Base-by-base conservation (phyloP, 441 rosid species). In the Syzygium malaccense region DNA sequence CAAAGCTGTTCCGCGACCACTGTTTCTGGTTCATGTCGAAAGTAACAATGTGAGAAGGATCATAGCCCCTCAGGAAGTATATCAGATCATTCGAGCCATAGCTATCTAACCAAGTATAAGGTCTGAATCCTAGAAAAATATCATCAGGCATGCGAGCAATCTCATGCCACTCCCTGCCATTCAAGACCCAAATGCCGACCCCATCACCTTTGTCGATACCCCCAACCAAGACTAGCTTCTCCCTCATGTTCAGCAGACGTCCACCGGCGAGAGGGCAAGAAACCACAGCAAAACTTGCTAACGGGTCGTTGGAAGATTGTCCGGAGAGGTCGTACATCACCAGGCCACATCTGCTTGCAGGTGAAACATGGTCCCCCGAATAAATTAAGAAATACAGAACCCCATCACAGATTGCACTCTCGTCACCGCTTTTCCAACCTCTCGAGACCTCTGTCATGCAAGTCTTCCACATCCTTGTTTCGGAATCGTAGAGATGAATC, bases 1-100 rank as follows among this genome's bases (percentile, higher is more conserved):
- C 98, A 1, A 99, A 98, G 86, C 95, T 94, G 89, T 91, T 96
- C 99, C 98, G 97, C 88, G 91, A 95, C 99, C 99, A 98, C 14
- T 90, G 95, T 91, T 89, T 96, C 55, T 87, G 90, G 75, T 91
- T 95, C 94, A 96, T 91, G 89, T 96, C 95, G 33, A 93, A 96
- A 19, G 92, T 93, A 32, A 97, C 93, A 88, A 96, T 95, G 41
- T 95, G 90, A 2, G 99, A 96, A 62, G 93, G 95, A 51, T 98
- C 97, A 87, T 95, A 97, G 4, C 2, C 5, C 90, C 98, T 96
- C 91, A 96, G 98, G 45, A 98, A 95, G 87, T 95, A 96, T 32
- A 96, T 85, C 45, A 96, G 93, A 91, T 96, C 95, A 88, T 94
- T 94, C 0, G 92, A n/a, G 10, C 33, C 33, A 62, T 5, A 60